These are phyloP conservation scores for Cercospora zeae-maydis DNA, from an alignment of 2,329 filamentous ascomycete species.

Conservation along the genomic window DNA sequence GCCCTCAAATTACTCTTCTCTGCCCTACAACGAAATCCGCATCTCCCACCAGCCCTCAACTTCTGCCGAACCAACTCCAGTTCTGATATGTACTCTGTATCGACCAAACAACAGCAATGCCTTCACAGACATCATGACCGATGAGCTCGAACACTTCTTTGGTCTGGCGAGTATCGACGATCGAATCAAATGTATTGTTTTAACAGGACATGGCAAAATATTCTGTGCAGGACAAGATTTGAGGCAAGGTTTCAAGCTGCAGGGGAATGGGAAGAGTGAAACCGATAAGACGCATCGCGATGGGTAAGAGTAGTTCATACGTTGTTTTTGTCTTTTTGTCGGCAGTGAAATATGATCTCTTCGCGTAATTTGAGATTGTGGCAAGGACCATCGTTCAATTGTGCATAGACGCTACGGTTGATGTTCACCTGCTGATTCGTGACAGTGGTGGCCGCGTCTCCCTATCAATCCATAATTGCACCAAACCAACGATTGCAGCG, in stretches of 20 bases:
- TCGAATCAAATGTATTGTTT: conserved; percentile 20
- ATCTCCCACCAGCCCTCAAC: conserved; percentile 24
- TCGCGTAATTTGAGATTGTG: neutral
- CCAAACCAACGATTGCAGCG: conserved; percentile 24
- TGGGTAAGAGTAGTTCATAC: conserved; percentile 14
- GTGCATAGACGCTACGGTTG: neutral
- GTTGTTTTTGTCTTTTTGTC: neutral
- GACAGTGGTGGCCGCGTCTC: conserved; percentile 21
- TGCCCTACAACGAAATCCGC: conserved; percentile 20
- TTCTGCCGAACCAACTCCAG: conserved; percentile 18
- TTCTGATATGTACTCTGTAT: conserved; percentile 22
- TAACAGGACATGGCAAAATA: conserved; percentile 23
- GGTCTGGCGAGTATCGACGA: conserved; percentile 23
- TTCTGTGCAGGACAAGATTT: conserved; percentile 26
- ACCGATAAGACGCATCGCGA: conserved; percentile 26
- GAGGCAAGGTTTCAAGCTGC: conserved; percentile 23
- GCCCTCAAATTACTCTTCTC: neutral
- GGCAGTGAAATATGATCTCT: too few relatives aligned
- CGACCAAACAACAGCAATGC: conserved; percentile 22
- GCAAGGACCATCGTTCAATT: neutral
- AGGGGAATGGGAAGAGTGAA: conserved; percentile 22
- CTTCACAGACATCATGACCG: conserved; percentile 27
- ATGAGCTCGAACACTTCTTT: conserved; percentile 26
- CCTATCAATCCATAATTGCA: conserved; percentile 24
- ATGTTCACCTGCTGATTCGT: neutral